phyloP scores from a whole-genome alignment of 495 filamentous ascomycete species.

The Aspergillus indologenus region DNA sequence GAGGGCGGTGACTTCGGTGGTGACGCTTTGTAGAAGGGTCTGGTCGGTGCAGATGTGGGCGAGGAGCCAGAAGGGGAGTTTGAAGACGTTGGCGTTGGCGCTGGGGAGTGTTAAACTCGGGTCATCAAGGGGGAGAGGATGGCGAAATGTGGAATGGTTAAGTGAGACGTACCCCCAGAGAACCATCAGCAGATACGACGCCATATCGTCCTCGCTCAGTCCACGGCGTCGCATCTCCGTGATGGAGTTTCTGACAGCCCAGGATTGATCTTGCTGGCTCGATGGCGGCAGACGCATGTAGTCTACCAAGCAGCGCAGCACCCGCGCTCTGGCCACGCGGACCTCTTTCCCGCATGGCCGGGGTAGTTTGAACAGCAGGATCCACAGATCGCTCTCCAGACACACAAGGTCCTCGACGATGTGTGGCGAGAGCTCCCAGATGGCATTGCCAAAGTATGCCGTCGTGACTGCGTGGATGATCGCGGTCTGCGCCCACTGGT shows the following conservation, averaged over 20 bases:
- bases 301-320: slow-evolving; percentile 2
- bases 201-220: slow-evolving; percentile 8
- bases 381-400: slow-evolving; percentile 3
- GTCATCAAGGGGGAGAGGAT: not conserved
- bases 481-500: slow-evolving; percentile 1
- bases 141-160: not conserved
- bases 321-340: not conserved
- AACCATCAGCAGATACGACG: slow-evolving; percentile 6
- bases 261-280: not conserved
- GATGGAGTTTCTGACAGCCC: not conserved
- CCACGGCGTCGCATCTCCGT: slow-evolving; percentile 5
- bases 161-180: slow-evolving; percentile 4
- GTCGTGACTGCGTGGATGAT: slow-evolving; percentile 6
- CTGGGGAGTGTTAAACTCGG: not conserved
- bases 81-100: slow-evolving; percentile 9
- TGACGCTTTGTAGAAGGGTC: not conserved
- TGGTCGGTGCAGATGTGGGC: not conserved
- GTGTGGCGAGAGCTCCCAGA: not conserved
- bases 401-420: slow-evolving; percentile 1
- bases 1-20: no score
- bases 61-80: slow-evolving; percentile 3
- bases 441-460: slow-evolving; percentile 5
- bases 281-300: not conserved
- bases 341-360: slow-evolving; percentile 3
- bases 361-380: slow-evolving; percentile 3